Evolutionary conservation across 2,329 filamentous ascomycete genomes (phyloP).

Genomic region (Colletotrichum incanum): DNA sequence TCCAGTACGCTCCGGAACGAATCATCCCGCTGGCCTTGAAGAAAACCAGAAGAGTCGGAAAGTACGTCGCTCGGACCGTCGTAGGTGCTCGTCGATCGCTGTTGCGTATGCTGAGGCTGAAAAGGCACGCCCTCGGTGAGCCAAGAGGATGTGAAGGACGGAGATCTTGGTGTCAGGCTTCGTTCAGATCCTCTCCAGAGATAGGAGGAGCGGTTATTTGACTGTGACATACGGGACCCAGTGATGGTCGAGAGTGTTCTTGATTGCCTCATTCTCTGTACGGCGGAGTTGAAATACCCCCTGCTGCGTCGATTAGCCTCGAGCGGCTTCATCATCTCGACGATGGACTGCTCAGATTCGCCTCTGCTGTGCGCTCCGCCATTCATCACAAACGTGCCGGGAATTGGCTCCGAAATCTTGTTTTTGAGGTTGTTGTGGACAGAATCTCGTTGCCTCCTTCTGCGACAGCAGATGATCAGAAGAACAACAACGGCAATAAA

Average conservation of each 20-base stretch:
- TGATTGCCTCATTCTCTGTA: slow-evolving; percentile 37
- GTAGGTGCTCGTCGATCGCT: slow-evolving; percentile 41
- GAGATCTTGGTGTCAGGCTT: slow-evolving; percentile 16
- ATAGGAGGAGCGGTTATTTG: slow-evolving; percentile 33
- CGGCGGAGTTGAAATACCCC: slow-evolving; percentile 40
- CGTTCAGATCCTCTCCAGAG: slow-evolving; percentile 37
- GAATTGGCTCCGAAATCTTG: slow-evolving; percentile 52
- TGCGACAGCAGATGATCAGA: slow-evolving; percentile 50
- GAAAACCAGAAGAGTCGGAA: slow-evolving; percentile 36
- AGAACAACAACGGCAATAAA: slow-evolving; percentile 31
- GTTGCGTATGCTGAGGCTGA: slow-evolving; percentile 31
- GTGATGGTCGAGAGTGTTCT: slow-evolving; percentile 41
- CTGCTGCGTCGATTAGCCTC: slow-evolving; percentile 41
- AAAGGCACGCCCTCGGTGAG: slow-evolving; percentile 24
- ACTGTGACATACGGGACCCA: slow-evolving; percentile 37
- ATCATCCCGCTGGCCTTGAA: slow-evolving; percentile 44
- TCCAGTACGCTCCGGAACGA: slow-evolving; percentile 51
- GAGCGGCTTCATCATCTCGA: slow-evolving; percentile 43
- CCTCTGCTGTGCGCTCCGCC: slow-evolving; percentile 41
- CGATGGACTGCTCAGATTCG: slow-evolving; percentile 40
- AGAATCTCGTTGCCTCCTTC: slow-evolving; percentile 45
- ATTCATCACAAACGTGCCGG: slow-evolving; percentile 50
- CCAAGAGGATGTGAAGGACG: slow-evolving; percentile 37
- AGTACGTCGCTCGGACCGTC: slow-evolving; percentile 44
- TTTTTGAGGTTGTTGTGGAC: slow-evolving; percentile 43